phyloP scores from a whole-genome alignment of 495 filamentous ascomycete genomes.

The Hypoxylon cercidicola region DNA sequence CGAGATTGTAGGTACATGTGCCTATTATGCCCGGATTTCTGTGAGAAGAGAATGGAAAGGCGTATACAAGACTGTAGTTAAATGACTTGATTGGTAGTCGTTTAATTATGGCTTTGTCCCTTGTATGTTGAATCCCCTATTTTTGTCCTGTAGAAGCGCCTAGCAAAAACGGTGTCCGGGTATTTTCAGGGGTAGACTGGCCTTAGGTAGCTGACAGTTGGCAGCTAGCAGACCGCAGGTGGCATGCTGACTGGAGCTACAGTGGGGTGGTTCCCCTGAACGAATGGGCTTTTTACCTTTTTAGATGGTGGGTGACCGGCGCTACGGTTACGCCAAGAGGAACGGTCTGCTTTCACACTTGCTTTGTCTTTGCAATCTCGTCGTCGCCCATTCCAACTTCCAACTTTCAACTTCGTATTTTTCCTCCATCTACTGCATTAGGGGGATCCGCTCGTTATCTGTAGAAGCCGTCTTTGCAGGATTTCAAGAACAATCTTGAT shows the following conservation, averaged over 20 bases:
- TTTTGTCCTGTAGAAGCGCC: no score
- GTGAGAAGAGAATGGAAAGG: no score
- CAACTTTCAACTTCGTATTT: slow-evolving; percentile 19
- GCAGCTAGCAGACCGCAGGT: no score
- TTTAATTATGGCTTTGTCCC: no score
- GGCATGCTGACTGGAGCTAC: background rate
- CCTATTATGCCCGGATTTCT: no score
- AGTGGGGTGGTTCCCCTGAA: background rate
- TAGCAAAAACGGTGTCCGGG: no score
- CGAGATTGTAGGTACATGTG: no score
- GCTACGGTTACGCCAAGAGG: background rate
- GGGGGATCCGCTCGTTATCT: slow-evolving; percentile 33
- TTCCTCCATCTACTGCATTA: slow-evolving; percentile 12
- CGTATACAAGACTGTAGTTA: no score
- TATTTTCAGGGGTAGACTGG: no score
- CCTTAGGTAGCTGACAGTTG: no score
- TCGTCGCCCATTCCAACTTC: slow-evolving; percentile 30
- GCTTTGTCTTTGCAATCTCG: slow-evolving; percentile 6
- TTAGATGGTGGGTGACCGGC: background rate
- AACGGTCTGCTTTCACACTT: background rate
- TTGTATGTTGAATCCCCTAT: no score
- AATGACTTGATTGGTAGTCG: no score
- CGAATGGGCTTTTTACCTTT: background rate
- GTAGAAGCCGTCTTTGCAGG: slow-evolving; percentile 17
- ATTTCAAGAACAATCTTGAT: slow-evolving; percentile 35